Conservation (phyloP, 371 early-diverging fungal species). For the Actinomucor elegans region DNA sequence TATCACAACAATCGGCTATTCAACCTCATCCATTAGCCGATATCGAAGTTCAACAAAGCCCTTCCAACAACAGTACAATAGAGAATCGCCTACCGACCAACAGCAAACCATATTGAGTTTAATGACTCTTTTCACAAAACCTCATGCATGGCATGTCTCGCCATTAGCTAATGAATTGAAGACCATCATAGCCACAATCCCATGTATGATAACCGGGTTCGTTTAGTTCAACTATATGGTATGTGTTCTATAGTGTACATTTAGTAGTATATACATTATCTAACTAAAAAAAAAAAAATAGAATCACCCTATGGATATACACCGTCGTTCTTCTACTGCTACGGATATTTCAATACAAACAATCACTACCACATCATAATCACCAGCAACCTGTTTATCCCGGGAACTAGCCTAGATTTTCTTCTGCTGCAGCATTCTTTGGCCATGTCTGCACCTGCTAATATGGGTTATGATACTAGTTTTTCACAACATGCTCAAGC, state of each 20-base stretch:
- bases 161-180: constrained; percentile 10
- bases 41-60: background rate
- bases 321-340: constrained; percentile 15
- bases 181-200: background rate
- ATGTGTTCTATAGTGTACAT: no score
- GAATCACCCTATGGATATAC: constrained; percentile 18
- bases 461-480: constrained; percentile 21
- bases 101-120: constrained; percentile 15
- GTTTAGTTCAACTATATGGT: constrained; percentile 12
- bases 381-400: constrained; percentile 19
- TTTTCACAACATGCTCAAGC: background rate
- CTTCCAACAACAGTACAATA: no score
- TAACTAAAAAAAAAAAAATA: no score
- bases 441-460: constrained; percentile 46
- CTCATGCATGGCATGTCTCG: constrained; percentile 12
- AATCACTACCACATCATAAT: constrained; percentile 10
- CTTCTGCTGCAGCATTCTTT: constrained; percentile 15
- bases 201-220: constrained; percentile 4
- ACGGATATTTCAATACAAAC: constrained; percentile 12
- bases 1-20: no score
- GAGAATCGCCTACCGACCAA: constrained; percentile 3
- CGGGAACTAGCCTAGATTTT: constrained; percentile 3
- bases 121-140: constrained; percentile 22
- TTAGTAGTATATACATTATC: no score
- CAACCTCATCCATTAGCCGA: background rate